Evolutionary conservation across 1,284 basidiomycete species (phyloP).

Genomic region (Sanghuangporus sanghuang): DNA sequence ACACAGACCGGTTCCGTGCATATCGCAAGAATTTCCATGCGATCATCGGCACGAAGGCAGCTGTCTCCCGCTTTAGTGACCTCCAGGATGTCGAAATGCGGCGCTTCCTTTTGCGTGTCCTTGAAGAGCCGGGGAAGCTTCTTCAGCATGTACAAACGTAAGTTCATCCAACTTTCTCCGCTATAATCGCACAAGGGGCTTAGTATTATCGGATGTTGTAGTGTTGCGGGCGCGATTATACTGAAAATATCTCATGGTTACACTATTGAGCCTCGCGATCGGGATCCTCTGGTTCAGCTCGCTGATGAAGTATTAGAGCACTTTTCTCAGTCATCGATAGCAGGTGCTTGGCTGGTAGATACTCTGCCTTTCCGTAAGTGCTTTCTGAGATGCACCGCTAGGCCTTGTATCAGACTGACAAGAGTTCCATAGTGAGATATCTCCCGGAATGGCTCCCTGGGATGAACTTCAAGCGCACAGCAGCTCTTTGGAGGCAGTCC

Average conservation of each 20-base stretch:
- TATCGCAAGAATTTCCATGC: constrained; percentile 8
- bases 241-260: constrained; percentile 32
- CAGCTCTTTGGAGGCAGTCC: constrained; percentile 30
- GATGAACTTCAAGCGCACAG: constrained; percentile 37
- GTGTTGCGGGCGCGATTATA: constrained; percentile 27
- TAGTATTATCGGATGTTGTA: constrained; percentile 11
- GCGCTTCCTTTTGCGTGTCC: constrained; percentile 10
- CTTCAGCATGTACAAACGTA: constrained; percentile 10
- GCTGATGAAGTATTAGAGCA: constrained; percentile 22
- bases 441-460: constrained; percentile 50
- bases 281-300: constrained; percentile 24
- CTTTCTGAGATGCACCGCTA: neutral
- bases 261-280: constrained; percentile 21
- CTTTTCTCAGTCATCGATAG: constrained; percentile 19
- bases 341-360: constrained; percentile 31
- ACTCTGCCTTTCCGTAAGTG: constrained; percentile 27
- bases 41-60: constrained; percentile 7
- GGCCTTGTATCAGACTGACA: neutral
- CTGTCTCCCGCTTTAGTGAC: constrained; percentile 8
- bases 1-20: neutral
- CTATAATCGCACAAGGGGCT: neutral
- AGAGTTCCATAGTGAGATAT: constrained; percentile 28
- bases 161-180: neutral
- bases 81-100: constrained; percentile 14
- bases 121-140: constrained; percentile 5